Base-by-base conservation (phyloP, 495 filamentous ascomycete genomes). In the Cercophora newfieldiana region DNA sequence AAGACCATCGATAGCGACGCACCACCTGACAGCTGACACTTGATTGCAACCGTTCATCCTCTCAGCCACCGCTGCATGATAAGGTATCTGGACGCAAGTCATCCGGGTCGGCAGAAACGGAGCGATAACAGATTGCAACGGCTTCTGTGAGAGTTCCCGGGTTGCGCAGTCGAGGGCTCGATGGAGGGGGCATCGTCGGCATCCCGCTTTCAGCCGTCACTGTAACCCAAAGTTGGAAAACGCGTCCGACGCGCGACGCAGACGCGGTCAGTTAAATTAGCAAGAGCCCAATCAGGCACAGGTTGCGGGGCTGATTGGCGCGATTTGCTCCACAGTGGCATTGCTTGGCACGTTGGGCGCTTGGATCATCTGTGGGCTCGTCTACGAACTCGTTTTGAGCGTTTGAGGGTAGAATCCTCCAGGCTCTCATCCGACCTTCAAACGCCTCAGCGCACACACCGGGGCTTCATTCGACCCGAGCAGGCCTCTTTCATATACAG, bases 71-170 rank as follows among this genome's bases (percentile, higher is more conserved):
- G 30, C 56, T 59, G 30, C 56, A 59, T 29, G 28, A 30, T 30
- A 59, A 21, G 56, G 28, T 31, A 59, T 21, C 56, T 59, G 30
- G 29, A 22, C 56, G 30, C 37, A 44, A 44, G 37, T 44, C 37
- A 30, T 29, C 30, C 26, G 28, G 56, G 19, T 18, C 30, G 56
- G 30, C 30, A 49, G 59, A 61, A 24, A 28, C 48, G n/a, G 54
- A 22, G 54, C 53, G 63, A 59, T 65, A 66, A 61, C 57, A 57
- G 44, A 60, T 66, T 66, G 63, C 48, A 66, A 66, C 57, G 64
- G 64, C 57, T 48, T 44, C 31, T 55, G 29, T 30, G 26, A 30
- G 51, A 59, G 18, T 30, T 30, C 30, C 56, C 56, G 24, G 56
- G 56, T 59, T 59, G 19, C 7, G 56, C 37, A 44, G 37, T 44